A percentile compares a stretch with the other conserved stretches of the same genome.
phyloP scores from a whole-genome alignment of 495 filamentous ascomycete species.

The Annulohypoxylon stygium region DNA sequence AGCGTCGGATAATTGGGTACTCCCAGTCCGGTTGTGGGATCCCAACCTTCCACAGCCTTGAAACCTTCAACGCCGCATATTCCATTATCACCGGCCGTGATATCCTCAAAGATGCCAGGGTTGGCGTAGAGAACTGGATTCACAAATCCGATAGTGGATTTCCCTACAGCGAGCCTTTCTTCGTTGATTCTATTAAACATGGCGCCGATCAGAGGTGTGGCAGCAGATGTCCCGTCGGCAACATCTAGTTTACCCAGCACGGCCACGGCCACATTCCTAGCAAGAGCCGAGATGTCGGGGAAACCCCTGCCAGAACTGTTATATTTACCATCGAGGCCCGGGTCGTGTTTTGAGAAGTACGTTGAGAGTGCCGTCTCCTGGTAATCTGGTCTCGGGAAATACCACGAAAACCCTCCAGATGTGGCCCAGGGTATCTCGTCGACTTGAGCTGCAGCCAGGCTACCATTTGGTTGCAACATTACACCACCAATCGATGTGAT shows the following conservation, averaged over 20 bases:
- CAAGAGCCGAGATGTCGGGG: constrained; percentile 75
- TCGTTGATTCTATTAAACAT: constrained; percentile 75
- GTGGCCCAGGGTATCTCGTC: background rate
- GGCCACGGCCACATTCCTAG: constrained; percentile 67
- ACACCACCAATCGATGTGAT: constrained; percentile 3
- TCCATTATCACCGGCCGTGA: constrained; percentile 66
- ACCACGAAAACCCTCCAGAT: background rate
- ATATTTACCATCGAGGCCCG: constrained; percentile 52
- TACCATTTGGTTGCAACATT: background rate
- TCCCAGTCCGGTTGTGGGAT: constrained; percentile 69
- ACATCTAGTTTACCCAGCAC: constrained; percentile 56
- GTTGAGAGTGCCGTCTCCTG: constrained; percentile 66
- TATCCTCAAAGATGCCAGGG: constrained; percentile 52
- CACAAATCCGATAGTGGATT: constrained; percentile 65
- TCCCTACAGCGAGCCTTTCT: constrained; percentile 67
- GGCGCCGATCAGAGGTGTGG: constrained; percentile 68
- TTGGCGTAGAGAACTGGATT: constrained; percentile 67
- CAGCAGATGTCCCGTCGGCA: constrained; percentile 70
- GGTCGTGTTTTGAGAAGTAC: constrained; percentile 65
- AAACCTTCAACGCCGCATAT: constrained; percentile 70
- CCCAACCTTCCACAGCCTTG: constrained; percentile 62
- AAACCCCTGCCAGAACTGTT: constrained; percentile 71
- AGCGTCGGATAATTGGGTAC: constrained; percentile 55
- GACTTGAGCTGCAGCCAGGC: background rate
- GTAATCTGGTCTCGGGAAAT: constrained; percentile 8